Evolutionary conservation across 371 early-diverging fungal species (phyloP).

Genomic region (Syncephalastrum racemosum): DNA sequence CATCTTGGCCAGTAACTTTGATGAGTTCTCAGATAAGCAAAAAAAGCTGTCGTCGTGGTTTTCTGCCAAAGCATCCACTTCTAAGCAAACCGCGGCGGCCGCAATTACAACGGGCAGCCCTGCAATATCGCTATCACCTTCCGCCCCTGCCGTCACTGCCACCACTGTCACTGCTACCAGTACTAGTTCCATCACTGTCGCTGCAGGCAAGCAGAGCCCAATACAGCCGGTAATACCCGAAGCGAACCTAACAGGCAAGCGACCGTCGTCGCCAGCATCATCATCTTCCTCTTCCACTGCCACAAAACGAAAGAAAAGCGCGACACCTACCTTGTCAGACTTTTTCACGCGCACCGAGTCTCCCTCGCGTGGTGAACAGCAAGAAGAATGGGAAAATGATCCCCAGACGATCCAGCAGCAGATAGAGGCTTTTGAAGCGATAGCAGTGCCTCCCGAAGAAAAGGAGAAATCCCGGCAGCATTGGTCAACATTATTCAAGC

Average conservation of each 20-base stretch:
- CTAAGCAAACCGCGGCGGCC: slow-evolving; percentile 4
- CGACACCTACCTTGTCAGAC: too few species aligned
- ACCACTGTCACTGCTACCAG: background rate
- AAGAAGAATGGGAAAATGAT: too few species aligned
- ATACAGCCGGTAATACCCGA: too few species aligned
- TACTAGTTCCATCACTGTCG: background rate
- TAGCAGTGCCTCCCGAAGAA: background rate
- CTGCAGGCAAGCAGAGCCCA: background rate
- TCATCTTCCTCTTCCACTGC: background rate
- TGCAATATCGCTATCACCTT: background rate
- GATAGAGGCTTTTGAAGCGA: too few species aligned
- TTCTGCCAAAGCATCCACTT: slow-evolving; percentile 3
- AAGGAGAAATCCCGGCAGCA: too few species aligned
- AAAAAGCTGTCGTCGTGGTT: slow-evolving; percentile 56
- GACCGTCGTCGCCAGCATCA: too few species aligned
- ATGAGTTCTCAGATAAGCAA: slow-evolving; percentile 64
- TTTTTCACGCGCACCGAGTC: too few species aligned
- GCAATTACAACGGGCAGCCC: background rate
- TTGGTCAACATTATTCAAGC: slow-evolving; percentile 64
- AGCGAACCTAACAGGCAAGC: too few species aligned
- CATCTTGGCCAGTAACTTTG: slow-evolving; percentile 62
- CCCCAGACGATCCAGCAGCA: too few species aligned
- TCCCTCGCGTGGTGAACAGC: too few species aligned
- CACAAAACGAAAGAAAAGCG: slow-evolving; percentile 2
- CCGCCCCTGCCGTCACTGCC: background rate